Evolutionary conservation across 768 basidiomycete genomes (phyloP).

Genomic region (Trametopsis cervina): DNA sequence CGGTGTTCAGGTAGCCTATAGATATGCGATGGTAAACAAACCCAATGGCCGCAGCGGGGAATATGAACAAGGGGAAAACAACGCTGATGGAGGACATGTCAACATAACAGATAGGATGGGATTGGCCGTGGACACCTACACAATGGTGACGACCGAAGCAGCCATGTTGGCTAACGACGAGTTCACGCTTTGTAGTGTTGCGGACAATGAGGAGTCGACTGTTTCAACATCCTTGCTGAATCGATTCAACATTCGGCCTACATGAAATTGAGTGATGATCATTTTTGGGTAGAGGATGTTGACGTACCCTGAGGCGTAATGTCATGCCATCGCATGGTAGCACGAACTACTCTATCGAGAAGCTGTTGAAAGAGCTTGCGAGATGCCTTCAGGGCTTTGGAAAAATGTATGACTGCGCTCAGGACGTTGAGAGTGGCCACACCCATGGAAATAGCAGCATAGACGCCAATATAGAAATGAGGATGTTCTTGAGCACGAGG

Average conservation of each 20-base stretch:
- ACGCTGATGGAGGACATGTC: conserved; percentile 30
- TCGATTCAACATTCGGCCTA: conserved; percentile 80
- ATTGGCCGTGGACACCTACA: conserved; percentile 38
- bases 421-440: conserved; percentile 40
- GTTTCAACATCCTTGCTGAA: conserved; percentile 87
- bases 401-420: conserved; percentile 48
- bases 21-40: conserved; percentile 64
- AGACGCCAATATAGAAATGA: conserved; percentile 65
- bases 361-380: conserved; percentile 40
- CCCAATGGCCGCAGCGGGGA: conserved; percentile 72
- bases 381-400: conserved; percentile 41
- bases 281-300: background rate
- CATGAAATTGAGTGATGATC: background rate
- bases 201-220: conserved; percentile 66
- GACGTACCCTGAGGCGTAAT: conserved; percentile 68
- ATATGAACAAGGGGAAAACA: conserved; percentile 76
- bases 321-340: conserved; percentile 83
- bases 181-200: conserved; percentile 70
- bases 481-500: conserved; percentile 55
- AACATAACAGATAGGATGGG: conserved; percentile 7
- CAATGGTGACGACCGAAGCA: conserved; percentile 65
- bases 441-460: conserved; percentile 50
- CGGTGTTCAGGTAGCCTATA: conserved; percentile 69
- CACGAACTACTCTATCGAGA: conserved; percentile 63
- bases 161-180: conserved; percentile 71